Evolutionary conservation across 2,329 filamentous ascomycete genomes (phyloP), one percentile per base, ranked within the genome.

Genomic region (Chalaropsis thielavioides): DNA sequence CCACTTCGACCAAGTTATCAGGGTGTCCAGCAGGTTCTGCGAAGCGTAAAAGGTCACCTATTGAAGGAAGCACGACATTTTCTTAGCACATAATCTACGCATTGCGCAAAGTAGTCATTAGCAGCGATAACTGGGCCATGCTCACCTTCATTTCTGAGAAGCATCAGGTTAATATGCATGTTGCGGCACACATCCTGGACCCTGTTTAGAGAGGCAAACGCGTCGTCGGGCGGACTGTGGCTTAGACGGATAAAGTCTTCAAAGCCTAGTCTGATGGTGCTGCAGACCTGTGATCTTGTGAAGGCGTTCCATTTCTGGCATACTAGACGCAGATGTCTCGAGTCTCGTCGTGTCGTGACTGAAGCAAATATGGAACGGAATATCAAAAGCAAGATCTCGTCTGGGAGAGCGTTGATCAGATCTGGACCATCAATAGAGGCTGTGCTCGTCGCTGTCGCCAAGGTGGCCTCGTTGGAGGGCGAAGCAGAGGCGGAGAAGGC

Each of bases 151-250:
- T 82, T 80, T 68, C 80, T 76, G 44, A 82, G 71, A 17, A 81
- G 75, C 77, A 80, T 81, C 70, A 82, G 71, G 69, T 82, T 80
- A 60, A 82, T 73, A 66, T 78, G 80, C 3, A 82, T 69, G 38
- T 78, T 76, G 68, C 76, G 76, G 73, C 78, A 80, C n/a, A 78
- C 72, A 38, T 68, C 71, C 68, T 71, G 75, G 61, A 72, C 71
- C 67, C 69, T 73, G 69, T 76, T 75, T 66, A 82, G 75, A 2
- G 24, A 17, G n/a, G 22, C 54, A 13, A 10, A 38, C 38, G 1
- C 15, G 11, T 24, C 24, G 13, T 8, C 8, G 38, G 27, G 8
- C 5, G n/a, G 11, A 35, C 17, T 17, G 6, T 31, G 7, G 54
- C 54, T 5, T 8, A 58, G 31, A n/a, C n/a, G 10, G 5, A n/a